Evolutionary conservation across 2,329 filamentous ascomycete species (phyloP).

Genomic region (Penicillium expansum): DNA sequence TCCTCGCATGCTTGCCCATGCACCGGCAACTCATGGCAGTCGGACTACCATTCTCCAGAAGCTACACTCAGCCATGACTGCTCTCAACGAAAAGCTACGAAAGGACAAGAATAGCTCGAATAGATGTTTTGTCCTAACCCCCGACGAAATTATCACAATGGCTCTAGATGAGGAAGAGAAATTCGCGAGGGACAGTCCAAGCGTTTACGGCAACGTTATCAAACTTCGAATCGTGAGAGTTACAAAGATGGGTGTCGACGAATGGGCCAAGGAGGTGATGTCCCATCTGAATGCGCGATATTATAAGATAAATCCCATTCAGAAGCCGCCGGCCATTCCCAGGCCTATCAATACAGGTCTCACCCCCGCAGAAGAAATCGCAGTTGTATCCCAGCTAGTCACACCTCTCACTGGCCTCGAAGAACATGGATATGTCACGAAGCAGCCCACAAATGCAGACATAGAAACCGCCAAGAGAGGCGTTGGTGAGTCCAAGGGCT

Average conservation of each 20-base stretch:
- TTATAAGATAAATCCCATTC: constrained; percentile 31
- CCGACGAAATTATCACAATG: constrained; percentile 47
- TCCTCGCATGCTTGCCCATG: constrained; percentile 45
- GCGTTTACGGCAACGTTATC: constrained; percentile 79
- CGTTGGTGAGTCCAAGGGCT: constrained; percentile 66
- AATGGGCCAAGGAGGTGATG: constrained; percentile 68
- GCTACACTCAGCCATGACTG: constrained; percentile 44
- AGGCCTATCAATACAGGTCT: constrained; percentile 68
- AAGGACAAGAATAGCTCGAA: constrained; percentile 34
- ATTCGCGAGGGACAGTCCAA: constrained; percentile 62
- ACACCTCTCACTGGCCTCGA: constrained; percentile 65
- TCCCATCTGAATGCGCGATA: constrained; percentile 40
- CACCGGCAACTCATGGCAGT: constrained; percentile 43
- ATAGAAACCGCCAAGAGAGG: constrained; percentile 65
- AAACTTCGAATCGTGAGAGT: constrained; percentile 75
- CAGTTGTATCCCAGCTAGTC: constrained; percentile 60
- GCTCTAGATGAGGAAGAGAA: constrained; percentile 69
- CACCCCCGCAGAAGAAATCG: constrained; percentile 63
- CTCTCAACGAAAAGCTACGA: constrained; percentile 39
- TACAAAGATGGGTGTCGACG: constrained; percentile 68
- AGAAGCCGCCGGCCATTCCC: constrained; percentile 37
- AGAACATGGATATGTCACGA: constrained; percentile 71
- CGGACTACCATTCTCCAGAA: constrained; percentile 45
- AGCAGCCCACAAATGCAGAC: constrained; percentile 62
- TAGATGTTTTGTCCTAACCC: constrained; percentile 37